Evolutionary conservation across 1,284 basidiomycete genomes (phyloP).

Genomic region (Malassezia restricta): DNA sequence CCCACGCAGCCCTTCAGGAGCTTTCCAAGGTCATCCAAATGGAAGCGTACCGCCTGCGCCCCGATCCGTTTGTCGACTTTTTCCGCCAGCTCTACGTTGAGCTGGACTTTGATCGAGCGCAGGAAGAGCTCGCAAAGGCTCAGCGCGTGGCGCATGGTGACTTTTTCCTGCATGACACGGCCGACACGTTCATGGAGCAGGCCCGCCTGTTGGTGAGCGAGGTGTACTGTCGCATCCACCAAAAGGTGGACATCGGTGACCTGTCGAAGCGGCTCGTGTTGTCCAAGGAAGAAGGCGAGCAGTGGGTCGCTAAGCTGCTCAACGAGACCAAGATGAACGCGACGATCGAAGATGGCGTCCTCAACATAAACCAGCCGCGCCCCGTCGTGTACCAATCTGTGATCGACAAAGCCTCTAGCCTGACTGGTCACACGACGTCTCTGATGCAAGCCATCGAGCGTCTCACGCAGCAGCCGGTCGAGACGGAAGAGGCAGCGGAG

Average conservation of each 20-base stretch:
- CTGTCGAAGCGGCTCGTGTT: constrained; percentile 85
- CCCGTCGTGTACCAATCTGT: constrained; percentile 84
- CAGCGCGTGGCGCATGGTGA: constrained; percentile 76
- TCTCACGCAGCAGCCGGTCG: constrained; percentile 39
- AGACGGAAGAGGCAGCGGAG: constrained; percentile 1
- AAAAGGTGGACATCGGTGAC: constrained; percentile 89
- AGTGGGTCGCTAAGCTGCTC: constrained; percentile 98
- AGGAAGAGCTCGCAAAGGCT: constrained; percentile 65
- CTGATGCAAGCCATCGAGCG: constrained; percentile 70
- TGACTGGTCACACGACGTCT: constrained; percentile 80
- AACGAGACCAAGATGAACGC: constrained; percentile 92
- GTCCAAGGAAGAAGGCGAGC: constrained; percentile 83
- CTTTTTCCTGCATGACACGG: constrained; percentile 83
- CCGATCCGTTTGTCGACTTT: constrained; percentile 88
- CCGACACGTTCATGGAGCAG: constrained; percentile 87
- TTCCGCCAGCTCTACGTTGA: constrained; percentile 83
- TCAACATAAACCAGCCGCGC: constrained; percentile 81
- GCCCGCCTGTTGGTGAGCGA: constrained; percentile 89
- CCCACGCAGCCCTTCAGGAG: constrained; percentile 40
- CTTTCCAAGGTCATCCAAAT: constrained; percentile 38
- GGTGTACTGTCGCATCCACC: constrained; percentile 93
- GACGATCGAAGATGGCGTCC: constrained; percentile 94
- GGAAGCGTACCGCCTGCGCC: constrained; percentile 54
- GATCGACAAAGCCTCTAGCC: constrained; percentile 87
- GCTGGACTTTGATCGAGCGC: constrained; percentile 80